A percentile compares a stretch with the other conserved stretches of the same genome.
Evolutionary conservation across 306 rosid species (phyloP).

Genomic region (Cucurbita pepo): DNA sequence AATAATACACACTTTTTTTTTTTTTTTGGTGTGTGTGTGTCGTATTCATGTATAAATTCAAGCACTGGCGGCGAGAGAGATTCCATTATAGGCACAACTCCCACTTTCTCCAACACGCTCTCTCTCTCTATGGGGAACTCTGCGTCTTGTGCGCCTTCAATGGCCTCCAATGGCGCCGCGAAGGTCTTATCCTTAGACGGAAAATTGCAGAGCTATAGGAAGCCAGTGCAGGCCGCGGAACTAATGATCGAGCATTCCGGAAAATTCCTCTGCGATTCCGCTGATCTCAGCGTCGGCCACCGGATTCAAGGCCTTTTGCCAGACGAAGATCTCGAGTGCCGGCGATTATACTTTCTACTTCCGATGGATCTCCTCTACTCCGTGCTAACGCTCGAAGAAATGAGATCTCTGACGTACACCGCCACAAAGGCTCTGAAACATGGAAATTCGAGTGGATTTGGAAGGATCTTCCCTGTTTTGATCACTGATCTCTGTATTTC

Average conservation of each 20-base stretch:
- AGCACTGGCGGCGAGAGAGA: not conserved
- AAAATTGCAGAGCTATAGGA: constrained; percentile 31
- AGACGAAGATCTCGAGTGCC: constrained; percentile 39
- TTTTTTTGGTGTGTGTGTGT: too few species aligned
- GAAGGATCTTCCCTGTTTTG: constrained; percentile 51
- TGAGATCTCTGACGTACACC: constrained; percentile 40
- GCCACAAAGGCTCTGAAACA: constrained; percentile 49
- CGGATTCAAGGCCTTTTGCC: constrained; percentile 66
- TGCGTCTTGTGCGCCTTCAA: constrained; percentile 56
- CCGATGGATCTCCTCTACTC: constrained; percentile 83
- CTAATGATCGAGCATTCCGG: constrained; percentile 49
- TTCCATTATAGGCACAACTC: not conserved
- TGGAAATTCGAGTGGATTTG: constrained; percentile 31
- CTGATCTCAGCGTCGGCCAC: constrained; percentile 50
- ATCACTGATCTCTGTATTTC: constrained; percentile 41
- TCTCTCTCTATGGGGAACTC: constrained; percentile 47
- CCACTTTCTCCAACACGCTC: not conserved
- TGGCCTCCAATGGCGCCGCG: constrained; percentile 13
- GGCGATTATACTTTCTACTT: constrained; percentile 56
- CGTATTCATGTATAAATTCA: constrained; percentile 3
- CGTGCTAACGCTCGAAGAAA: constrained; percentile 64
- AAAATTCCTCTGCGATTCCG: constrained; percentile 59
- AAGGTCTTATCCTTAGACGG: constrained; percentile 48
- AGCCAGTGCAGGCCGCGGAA: constrained; percentile 55
- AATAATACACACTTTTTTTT: not conserved